These are phyloP conservation scores for Moesziomyces globuligerus DNA, from an alignment of 1,284 basidiomycete species.

Conservation along the genomic window DNA sequence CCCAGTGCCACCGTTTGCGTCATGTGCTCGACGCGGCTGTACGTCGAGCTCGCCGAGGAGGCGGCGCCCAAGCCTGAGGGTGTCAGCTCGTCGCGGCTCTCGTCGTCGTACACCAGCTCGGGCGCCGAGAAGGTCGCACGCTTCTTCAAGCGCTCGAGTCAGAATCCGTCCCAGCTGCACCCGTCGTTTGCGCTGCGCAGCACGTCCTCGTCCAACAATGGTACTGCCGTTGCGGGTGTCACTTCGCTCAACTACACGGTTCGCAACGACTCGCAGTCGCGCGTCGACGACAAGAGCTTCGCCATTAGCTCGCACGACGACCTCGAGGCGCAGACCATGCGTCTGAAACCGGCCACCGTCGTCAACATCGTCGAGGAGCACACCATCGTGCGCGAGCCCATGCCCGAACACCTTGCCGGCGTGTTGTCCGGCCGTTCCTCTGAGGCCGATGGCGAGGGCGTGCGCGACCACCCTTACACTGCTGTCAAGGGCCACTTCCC, in stretches of 20 bases:
- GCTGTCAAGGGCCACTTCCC: constrained; percentile 23
- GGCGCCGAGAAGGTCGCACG: constrained; percentile 28
- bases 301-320: constrained; percentile 19
- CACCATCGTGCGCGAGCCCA: constrained; percentile 26
- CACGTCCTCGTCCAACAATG: constrained; percentile 2
- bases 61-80: constrained; percentile 37
- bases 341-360: not conserved
- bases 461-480: constrained; percentile 4
- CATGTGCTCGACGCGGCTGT: constrained; percentile 49
- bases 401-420: constrained; percentile 37
- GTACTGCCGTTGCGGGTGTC: constrained; percentile 5
- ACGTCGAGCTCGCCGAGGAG: constrained; percentile 47
- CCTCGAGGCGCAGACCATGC: constrained; percentile 13
- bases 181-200: constrained; percentile 8
- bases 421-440: constrained; percentile 1
- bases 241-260: constrained; percentile 14
- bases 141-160: constrained; percentile 25
- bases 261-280: constrained; percentile 10
- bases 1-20: constrained; percentile 46
- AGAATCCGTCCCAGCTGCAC: constrained; percentile 8
- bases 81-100: constrained; percentile 20
- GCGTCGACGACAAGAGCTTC: constrained; percentile 26
- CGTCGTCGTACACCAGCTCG: constrained; percentile 8
- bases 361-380: constrained; percentile 33
- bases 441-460: not conserved